Conservation (phyloP, 2,329 filamentous ascomycete species). For the Fusarium verticillioides region DNA sequence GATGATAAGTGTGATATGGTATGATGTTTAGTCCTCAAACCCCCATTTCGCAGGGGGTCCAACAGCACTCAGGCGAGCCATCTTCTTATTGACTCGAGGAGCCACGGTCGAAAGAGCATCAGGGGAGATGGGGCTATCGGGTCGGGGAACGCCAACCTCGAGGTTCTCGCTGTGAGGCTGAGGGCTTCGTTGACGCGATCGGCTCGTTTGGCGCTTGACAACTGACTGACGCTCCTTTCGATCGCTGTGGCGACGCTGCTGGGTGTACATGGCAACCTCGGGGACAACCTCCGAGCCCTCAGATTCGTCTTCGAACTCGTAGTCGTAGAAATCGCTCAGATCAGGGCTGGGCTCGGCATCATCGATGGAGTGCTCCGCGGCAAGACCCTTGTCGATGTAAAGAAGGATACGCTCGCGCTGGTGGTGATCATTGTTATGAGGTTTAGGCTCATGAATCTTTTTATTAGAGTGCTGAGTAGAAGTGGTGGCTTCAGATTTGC, state of each 20-base stretch:
- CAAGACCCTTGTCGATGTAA: conserved; percentile 46
- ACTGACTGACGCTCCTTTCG: conserved; percentile 12
- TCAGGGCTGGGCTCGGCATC: conserved; percentile 52
- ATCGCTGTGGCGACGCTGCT: conserved; percentile 27
- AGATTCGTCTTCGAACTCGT: conserved; percentile 47
- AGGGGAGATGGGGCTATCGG: conserved; percentile 56
- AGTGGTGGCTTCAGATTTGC: background rate
- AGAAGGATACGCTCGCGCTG: conserved; percentile 44
- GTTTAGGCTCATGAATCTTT: conserved; percentile 18
- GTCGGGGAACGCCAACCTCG: conserved; percentile 51
- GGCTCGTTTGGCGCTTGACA: conserved; percentile 27
- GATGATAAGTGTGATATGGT: background rate
- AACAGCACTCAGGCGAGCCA: conserved; percentile 53
- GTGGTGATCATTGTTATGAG: conserved; percentile 20
- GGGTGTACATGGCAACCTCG: conserved; percentile 27
- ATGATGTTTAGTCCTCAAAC: conserved; percentile 37
- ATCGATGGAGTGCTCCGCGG: conserved; percentile 35
- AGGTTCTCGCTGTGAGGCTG: conserved; percentile 5
- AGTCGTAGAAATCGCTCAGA: conserved; percentile 54
- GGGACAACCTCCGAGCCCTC: conserved; percentile 32
- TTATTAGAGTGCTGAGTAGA: conserved; percentile 18
- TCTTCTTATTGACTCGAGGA: conserved; percentile 51
- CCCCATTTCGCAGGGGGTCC: conserved; percentile 41
- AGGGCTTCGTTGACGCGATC: conserved; percentile 7
- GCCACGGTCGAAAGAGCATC: conserved; percentile 45